Base-by-base conservation (phyloP, 2,329 filamentous ascomycete genomes). In the Nigrospora sphaerica region DNA sequence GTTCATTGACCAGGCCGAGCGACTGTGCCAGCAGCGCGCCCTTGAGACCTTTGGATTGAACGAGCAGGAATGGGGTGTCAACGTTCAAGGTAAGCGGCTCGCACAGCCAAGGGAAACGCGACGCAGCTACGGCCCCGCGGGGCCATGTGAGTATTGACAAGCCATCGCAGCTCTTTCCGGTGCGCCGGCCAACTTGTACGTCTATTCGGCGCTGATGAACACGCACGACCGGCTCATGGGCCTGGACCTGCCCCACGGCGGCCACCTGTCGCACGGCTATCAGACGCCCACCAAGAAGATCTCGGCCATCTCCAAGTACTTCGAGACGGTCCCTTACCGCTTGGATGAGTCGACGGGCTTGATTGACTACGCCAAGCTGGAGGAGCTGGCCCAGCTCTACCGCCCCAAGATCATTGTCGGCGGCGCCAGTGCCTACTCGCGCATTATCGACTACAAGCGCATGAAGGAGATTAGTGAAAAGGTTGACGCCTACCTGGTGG, bases 261-360 rank as follows among this genome's bases (percentile, higher is more conserved):
- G 93, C 50, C 93, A 98, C 69, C 74, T 98, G 59, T 95, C 88
- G 40, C 93, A 98, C 70, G 93, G 93, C 52, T 98, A 98, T 71
- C 93, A 98, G 71, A 97, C 88, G 17, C 89, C 93, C 3, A 85
- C 85, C 45, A 89, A 85, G 69, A 92, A 91, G 79, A 97, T 98
- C 65, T 97, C 92, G n/a, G 90, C 91, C 60, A 84, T 98, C 55
- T 97, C 92, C 48, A 97, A 95, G 65, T 98, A 98, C 74, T 98
- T 98, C 66, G 93, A 98, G 74, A 98, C 93, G 33, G 74, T 98
- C 52, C 93, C 93, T 6, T 98, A 98, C 75, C 85, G 89, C 49
- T 79, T 97, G 46, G 82, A 96, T 71, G 87, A 95, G 62, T 77
- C 83, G 52, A 97, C 92, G 6, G 93, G 93, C 49, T 76, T 92